Conservation (phyloP, 1,284 basidiomycete species). For the Abortiporus biennis region DNA sequence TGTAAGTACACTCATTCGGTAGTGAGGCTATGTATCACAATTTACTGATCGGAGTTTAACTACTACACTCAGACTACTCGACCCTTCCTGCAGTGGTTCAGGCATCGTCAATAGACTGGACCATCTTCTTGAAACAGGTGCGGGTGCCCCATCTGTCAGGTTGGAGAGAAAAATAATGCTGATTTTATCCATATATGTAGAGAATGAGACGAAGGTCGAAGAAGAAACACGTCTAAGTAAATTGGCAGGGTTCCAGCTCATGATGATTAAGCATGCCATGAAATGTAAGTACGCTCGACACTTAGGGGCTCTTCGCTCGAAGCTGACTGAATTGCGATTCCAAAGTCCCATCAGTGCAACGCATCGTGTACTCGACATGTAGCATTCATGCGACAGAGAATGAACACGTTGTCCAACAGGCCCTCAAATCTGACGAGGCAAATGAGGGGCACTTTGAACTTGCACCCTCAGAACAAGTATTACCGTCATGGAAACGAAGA, state of each 20-base stretch:
- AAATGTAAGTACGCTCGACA: conserved; percentile 64
- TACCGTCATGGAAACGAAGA: conserved; percentile 77
- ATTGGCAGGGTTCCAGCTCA: conserved; percentile 83
- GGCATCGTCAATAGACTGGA: conserved; percentile 90
- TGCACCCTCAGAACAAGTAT: conserved; percentile 56
- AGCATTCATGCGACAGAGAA: conserved; percentile 90
- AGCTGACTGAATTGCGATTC: too few relatives aligned
- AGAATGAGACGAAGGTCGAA: conserved; percentile 19
- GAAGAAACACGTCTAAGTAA: conserved; percentile 71
- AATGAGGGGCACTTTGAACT: conserved; percentile 53
- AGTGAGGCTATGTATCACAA: neutral
- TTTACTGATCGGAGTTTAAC: neutral
- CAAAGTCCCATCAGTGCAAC: conserved; percentile 52
- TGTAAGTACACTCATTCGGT: conserved; percentile 46
- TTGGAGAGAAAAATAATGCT: neutral
- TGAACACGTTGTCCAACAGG: conserved; percentile 75
- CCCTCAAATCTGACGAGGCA: conserved; percentile 69
- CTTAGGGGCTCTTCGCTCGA: neutral
- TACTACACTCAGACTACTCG: conserved; percentile 59
- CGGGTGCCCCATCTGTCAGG: conserved; percentile 7
- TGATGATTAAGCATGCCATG: conserved; percentile 94
- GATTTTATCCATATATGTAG: conserved; percentile 6
- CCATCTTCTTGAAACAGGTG: conserved; percentile 70
- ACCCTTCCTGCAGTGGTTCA: conserved; percentile 92
- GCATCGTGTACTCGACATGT: conserved; percentile 95